Percentiles rank a stretch among this genome's conserved stretches.
These are phyloP conservation scores for Penicillium expansum DNA, from an alignment of 2,329 filamentous ascomycete species.

Conservation along the genomic window DNA sequence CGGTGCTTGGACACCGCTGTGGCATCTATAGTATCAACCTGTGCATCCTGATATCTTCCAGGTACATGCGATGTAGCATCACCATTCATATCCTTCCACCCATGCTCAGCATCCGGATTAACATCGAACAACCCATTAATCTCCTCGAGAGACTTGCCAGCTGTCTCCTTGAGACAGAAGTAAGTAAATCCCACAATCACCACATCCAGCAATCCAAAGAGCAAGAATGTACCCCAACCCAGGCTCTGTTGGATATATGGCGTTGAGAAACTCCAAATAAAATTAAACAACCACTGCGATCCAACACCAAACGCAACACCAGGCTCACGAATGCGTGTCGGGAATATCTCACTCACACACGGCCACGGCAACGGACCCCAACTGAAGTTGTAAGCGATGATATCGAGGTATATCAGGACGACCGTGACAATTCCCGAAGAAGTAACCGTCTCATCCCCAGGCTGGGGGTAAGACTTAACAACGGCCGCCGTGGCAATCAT, in stretches of 20 bases:
- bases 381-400: slow-evolving; percentile 47
- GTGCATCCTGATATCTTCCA: neutral
- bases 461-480: slow-evolving; percentile 42
- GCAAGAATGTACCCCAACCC: slow-evolving; percentile 47
- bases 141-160: slow-evolving; percentile 54
- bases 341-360: slow-evolving; percentile 40
- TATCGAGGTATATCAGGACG: slow-evolving; percentile 55
- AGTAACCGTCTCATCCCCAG: slow-evolving; percentile 37
- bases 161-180: slow-evolving; percentile 56
- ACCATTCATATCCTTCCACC: slow-evolving; percentile 11
- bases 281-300: slow-evolving; percentile 43
- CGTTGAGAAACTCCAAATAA: slow-evolving; percentile 43
- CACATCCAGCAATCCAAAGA: slow-evolving; percentile 46
- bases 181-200: slow-evolving; percentile 51
- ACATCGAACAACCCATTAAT: slow-evolving; percentile 56
- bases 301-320: slow-evolving; percentile 41
- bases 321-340: slow-evolving; percentile 39
- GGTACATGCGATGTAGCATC: neutral
- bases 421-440: slow-evolving; percentile 52
- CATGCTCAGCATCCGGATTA: slow-evolving; percentile 14
- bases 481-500: slow-evolving; percentile 50
- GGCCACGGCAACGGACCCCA: slow-evolving; percentile 44
- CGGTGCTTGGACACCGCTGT: slow-evolving; percentile 8
- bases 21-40: neutral
- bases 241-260: slow-evolving; percentile 47